Evolutionary conservation across 208 protist species (phyloP).

Genomic region (Naegleria lovaniensis): DNA sequence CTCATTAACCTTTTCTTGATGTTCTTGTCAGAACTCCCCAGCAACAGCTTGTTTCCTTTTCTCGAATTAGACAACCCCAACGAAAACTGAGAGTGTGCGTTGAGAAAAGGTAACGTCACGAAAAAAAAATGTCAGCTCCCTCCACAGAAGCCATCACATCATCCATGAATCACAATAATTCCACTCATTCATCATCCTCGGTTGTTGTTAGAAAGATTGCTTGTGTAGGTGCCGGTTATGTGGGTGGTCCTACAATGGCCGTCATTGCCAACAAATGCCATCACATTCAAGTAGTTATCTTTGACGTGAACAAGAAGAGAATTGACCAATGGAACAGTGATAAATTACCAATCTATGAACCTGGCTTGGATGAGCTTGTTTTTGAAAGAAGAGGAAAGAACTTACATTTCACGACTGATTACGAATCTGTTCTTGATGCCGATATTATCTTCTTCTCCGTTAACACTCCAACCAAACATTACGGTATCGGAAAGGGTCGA

Average conservation of each 20-base stretch:
- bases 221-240: constrained; percentile 75
- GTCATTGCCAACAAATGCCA: constrained; percentile 87
- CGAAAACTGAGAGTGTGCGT: too few relatives aligned
- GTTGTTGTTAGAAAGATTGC: neutral
- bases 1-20: too few relatives aligned
- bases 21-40: too few relatives aligned
- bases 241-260: constrained; percentile 91
- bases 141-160: too few relatives aligned
- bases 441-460: constrained; percentile 94
- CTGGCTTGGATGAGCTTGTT: constrained; percentile 80
- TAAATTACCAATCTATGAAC: constrained; percentile 86
- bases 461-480: constrained; percentile 91
- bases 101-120: too few relatives aligned
- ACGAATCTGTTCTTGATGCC: constrained; percentile 55
- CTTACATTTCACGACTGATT: constrained; percentile 88
- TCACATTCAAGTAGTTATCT: constrained; percentile 75
- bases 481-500: constrained; percentile 75
- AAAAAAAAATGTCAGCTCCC: too few relatives aligned
- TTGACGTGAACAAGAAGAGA: constrained; percentile 74
- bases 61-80: too few relatives aligned
- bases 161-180: too few relatives aligned
- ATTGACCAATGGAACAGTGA: constrained; percentile 85
- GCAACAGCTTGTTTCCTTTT: too few relatives aligned
- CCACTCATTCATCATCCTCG: neutral
- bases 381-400: constrained; percentile 63